phyloP scores from a whole-genome alignment of 768 basidiomycete species.

The Nidularia pulvinata region DNA sequence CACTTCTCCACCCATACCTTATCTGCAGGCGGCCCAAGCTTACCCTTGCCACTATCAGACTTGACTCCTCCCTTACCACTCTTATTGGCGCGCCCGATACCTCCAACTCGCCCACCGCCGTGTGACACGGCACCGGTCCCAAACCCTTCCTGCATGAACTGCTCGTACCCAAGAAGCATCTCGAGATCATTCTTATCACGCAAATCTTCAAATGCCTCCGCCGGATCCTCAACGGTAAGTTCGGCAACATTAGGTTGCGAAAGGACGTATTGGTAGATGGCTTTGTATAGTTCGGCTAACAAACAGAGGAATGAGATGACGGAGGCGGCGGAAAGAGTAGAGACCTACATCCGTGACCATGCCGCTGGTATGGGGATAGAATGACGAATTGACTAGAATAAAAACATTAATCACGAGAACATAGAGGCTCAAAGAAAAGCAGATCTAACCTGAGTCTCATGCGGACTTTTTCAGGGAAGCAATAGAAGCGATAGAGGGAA shows the following conservation, averaged over 20 bases:
- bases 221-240: slow-evolving; percentile 96
- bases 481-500: slow-evolving; percentile 94
- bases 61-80: slow-evolving; percentile 31
- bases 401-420: slow-evolving; percentile 4
- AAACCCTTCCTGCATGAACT: slow-evolving; percentile 75
- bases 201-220: slow-evolving; percentile 96
- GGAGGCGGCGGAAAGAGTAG: background rate
- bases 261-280: slow-evolving; percentile 79
- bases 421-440: background rate
- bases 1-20: slow-evolving; percentile 79
- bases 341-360: slow-evolving; percentile 86
- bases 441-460: slow-evolving; percentile 80
- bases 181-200: slow-evolving; percentile 89
- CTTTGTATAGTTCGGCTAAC: slow-evolving; percentile 82
- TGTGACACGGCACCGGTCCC: slow-evolving; percentile 42
- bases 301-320: background rate
- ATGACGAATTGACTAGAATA: slow-evolving; percentile 89
- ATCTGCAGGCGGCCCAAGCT: slow-evolving; percentile 77
- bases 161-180: slow-evolving; percentile 65
- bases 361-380: slow-evolving; percentile 84
- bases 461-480: slow-evolving; percentile 89
- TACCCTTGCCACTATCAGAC: slow-evolving; percentile 38
- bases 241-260: slow-evolving; percentile 76
- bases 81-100: slow-evolving; percentile 39
- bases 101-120: slow-evolving; percentile 49